Conservation (phyloP, 1,139 yeast genomes). For the Geotrichum citri-aurantii region DNA sequence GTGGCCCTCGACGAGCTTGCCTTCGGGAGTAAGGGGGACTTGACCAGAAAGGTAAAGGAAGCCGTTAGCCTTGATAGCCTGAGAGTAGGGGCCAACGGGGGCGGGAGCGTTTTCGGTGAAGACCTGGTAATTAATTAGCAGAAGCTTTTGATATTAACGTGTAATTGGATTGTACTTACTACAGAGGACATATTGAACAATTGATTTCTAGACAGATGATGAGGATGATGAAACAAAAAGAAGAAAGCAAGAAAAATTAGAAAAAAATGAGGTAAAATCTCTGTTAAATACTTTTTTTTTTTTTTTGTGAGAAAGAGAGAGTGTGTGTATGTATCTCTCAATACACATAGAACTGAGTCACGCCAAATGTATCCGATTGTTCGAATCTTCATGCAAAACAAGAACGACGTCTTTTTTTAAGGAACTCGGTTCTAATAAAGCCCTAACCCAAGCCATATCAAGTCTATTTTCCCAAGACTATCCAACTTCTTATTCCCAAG, state of each 20-base stretch:
- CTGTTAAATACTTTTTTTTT: neutral
- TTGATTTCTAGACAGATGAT: neutral
- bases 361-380: neutral
- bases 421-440: neutral
- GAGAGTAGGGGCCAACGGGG: conserved; percentile 93
- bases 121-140: conserved; percentile 19
- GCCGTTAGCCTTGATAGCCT: conserved; percentile 78
- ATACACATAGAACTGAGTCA: neutral
- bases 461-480: neutral
- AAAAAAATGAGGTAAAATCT: neutral
- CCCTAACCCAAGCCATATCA: neutral
- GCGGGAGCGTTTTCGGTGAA: conserved; percentile 77
- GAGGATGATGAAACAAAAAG: neutral
- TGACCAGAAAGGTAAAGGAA: conserved; percentile 92
- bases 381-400: neutral
- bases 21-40: conserved; percentile 79
- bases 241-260: neutral
- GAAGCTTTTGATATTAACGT: neutral
- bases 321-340: too few species aligned
- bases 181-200: conserved; percentile 8
- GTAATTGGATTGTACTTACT: conserved; percentile 10
- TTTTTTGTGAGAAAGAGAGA: too few species aligned
- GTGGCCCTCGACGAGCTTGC: conserved; percentile 65
- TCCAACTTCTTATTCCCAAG: neutral
- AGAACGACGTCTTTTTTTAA: neutral